phyloP scores from a whole-genome alignment of 1,139 yeast species.

The Geotrichum macrosporum region DNA sequence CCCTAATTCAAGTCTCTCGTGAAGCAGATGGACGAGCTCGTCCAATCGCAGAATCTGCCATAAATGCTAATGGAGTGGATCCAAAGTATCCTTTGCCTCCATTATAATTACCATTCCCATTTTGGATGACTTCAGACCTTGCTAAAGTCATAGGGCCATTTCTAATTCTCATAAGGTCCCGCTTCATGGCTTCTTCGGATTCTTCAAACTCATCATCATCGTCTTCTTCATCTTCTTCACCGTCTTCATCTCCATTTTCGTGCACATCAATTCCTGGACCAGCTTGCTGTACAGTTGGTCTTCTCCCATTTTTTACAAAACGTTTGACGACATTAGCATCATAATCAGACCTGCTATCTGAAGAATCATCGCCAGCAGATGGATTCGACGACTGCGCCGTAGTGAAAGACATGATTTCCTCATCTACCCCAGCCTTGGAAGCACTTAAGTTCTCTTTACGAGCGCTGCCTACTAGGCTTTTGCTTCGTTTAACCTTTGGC shows the following conservation, averaged over 20 bases:
- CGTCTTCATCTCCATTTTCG: neutral
- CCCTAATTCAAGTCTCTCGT: conserved; percentile 14
- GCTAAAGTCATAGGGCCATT: conserved; percentile 1
- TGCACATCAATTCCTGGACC: neutral
- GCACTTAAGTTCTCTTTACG: too few relatives aligned
- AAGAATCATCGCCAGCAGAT: too few relatives aligned
- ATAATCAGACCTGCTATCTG: too few relatives aligned
- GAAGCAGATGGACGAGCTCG: conserved; percentile 19
- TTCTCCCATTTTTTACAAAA: too few relatives aligned
- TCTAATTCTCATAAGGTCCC: conserved; percentile 16
- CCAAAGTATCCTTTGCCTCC: neutral
- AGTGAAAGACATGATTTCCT: too few relatives aligned
- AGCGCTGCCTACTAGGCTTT: too few relatives aligned
- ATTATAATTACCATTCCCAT: too few relatives aligned
- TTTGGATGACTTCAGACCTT: too few relatives aligned
- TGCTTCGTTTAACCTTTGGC: neutral
- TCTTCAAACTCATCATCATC: conserved; percentile 15
- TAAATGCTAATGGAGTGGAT: conserved; percentile 10
- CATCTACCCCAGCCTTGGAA: too few relatives aligned
- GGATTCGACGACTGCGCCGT: too few relatives aligned
- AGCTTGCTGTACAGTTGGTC: neutral
- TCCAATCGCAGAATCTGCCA: conserved; percentile 14
- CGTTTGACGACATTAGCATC: too few relatives aligned
- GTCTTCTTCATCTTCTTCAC: conserved; percentile 13
- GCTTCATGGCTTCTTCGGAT: conserved; percentile 10